phyloP scores from a whole-genome alignment of 176 grass and related monocot genomes.

The Zea mays region DNA sequence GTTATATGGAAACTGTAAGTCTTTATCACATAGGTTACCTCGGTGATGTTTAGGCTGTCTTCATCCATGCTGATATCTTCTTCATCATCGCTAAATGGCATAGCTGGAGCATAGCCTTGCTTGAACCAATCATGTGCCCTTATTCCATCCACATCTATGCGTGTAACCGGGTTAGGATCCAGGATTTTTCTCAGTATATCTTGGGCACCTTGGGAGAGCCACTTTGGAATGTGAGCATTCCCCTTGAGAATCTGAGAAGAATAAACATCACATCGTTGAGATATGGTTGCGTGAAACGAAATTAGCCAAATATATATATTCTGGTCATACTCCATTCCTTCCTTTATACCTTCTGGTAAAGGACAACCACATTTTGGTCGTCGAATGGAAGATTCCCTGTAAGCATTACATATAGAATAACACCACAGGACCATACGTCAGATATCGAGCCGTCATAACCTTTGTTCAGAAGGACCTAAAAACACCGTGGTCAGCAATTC shows the following conservation, averaged over 20 bases:
- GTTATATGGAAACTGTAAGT: conserved; percentile 42
- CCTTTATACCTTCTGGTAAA: conserved; percentile 71
- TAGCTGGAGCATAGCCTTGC: conserved; percentile 64
- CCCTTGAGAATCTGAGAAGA: conserved; percentile 68
- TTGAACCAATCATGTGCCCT: conserved; percentile 83
- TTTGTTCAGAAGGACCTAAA: conserved; percentile 82
- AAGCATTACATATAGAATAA: conserved; percentile 89
- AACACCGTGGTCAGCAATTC: conserved; percentile 31
- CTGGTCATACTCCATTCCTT: conserved; percentile 10
- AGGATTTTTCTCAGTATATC: conserved; percentile 72
- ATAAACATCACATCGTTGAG: conserved; percentile 39
- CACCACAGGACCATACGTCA: conserved; percentile 95
- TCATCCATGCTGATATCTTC: conserved; percentile 45
- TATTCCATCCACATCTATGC: conserved; percentile 69
- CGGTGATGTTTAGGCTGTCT: conserved; percentile 38
- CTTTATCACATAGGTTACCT: conserved; percentile 64
- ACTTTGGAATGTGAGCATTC: conserved; percentile 77
- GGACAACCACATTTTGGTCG: conserved; percentile 65
- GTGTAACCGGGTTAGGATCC: conserved; percentile 70
- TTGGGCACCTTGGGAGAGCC: conserved; percentile 74
- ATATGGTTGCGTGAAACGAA: conserved; percentile 20
- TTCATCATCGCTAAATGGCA: conserved; percentile 64
- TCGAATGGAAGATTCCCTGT: conserved; percentile 86
- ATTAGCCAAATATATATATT: neutral
- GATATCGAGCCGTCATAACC: conserved; percentile 84